These are phyloP conservation scores for Globisporangium takayamanum DNA, from an alignment of 352 stramenopile genomes.

Conservation along the genomic window DNA sequence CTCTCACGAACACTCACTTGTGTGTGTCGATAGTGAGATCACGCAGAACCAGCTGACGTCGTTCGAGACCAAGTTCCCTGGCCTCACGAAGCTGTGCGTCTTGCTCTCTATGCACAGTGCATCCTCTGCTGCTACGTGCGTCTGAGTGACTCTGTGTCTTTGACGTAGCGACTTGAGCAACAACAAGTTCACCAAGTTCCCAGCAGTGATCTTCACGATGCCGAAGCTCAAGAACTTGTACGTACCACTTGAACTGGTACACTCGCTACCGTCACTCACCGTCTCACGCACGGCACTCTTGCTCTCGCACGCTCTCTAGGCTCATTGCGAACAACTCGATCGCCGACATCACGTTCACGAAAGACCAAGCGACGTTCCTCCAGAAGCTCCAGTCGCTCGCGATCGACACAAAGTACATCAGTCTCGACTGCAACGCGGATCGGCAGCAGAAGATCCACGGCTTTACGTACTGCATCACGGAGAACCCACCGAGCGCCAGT, in stretches of 20 bases:
- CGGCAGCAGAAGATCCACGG: neutral
- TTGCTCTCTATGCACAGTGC: neutral
- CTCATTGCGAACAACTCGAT: slow-evolving; percentile 2
- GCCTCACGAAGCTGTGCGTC: slow-evolving; percentile 3
- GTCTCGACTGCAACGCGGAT: neutral
- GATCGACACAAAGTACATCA: neutral
- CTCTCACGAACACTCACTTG: neutral
- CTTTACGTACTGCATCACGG: slow-evolving; percentile 4
- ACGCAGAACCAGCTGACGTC: neutral
- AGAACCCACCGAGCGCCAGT: neutral
- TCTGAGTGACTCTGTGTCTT: neutral
- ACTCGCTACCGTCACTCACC: neutral
- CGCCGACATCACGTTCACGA: slow-evolving; percentile 5
- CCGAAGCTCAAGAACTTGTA: slow-evolving; percentile 4
- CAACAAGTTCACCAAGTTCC: slow-evolving; percentile 6
- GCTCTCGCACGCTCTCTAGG: neutral
- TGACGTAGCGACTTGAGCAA: slow-evolving; percentile 1
- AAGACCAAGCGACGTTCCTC: slow-evolving; percentile 6
- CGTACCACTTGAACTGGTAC: neutral
- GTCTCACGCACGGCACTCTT: neutral
- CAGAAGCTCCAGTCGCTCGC: slow-evolving; percentile 1
- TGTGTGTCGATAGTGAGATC: neutral
- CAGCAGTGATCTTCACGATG: slow-evolving; percentile 5
- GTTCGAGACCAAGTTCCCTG: slow-evolving; percentile 2
- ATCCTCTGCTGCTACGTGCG: neutral